Evolutionary conservation across 78 protist species (phyloP).

Genomic region (Planoprotostelium fungivorum): DNA sequence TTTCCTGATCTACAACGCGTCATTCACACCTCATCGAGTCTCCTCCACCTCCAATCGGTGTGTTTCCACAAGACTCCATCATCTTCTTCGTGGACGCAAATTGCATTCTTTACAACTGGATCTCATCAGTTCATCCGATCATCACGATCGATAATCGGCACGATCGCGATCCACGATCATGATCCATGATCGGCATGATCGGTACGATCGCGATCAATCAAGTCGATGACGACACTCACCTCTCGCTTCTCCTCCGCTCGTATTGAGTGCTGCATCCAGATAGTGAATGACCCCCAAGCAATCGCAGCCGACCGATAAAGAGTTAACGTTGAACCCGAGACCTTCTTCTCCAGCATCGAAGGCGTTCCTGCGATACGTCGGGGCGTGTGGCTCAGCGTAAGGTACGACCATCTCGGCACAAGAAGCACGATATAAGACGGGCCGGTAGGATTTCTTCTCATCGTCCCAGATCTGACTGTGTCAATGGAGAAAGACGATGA

Average conservation of each 20-base stretch:
- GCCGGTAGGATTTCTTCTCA: neutral
- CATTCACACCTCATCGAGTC: neutral
- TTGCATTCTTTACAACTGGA: slow-evolving; percentile 1
- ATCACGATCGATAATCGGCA: too few species aligned
- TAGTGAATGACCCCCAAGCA: neutral
- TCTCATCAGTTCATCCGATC: too few species aligned
- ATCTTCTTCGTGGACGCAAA: slow-evolving; percentile 23
- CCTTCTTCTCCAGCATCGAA: slow-evolving; percentile 24
- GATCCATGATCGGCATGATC: too few species aligned
- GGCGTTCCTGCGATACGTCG: neutral
- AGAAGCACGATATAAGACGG: neutral
- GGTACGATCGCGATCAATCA: too few species aligned
- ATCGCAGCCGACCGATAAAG: slow-evolving; percentile 5
- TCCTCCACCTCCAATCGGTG: slow-evolving; percentile 4
- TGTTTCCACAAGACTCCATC: slow-evolving; percentile 22
- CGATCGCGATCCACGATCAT: too few species aligned
- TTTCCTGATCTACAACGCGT: neutral
- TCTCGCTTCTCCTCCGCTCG: neutral
- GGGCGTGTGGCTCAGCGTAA: slow-evolving; percentile 1
- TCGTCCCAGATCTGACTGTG: neutral
- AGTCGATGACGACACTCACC: neutral
- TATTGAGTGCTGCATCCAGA: slow-evolving; percentile 3
- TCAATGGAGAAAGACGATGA: too few species aligned
- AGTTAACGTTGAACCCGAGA: slow-evolving; percentile 1
- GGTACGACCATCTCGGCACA: slow-evolving; percentile 11